Percentiles rank a stretch among this genome's conserved stretches.
These are phyloP conservation scores for Vinca minor DNA, from an alignment of 257 asterid species.

Conservation along the genomic window DNA sequence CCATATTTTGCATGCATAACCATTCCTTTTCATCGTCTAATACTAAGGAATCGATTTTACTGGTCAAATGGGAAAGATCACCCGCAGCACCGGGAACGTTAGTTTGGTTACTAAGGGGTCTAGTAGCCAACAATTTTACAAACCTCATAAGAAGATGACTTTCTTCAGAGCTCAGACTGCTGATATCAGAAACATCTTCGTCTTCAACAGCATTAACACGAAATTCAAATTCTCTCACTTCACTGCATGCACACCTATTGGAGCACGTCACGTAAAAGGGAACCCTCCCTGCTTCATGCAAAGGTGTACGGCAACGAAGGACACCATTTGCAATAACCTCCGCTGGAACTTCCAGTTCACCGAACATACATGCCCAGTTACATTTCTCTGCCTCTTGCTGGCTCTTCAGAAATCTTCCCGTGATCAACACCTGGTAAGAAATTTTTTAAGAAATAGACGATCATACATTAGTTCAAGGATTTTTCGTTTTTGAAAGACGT, in stretches of 20 bases:
- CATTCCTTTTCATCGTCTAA: slow-evolving; percentile 55
- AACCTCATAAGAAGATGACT: slow-evolving; percentile 65
- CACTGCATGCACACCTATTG: slow-evolving; percentile 94
- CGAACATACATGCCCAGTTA: slow-evolving; percentile 97
- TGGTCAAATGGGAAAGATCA: slow-evolving; percentile 35
- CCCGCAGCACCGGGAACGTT: slow-evolving; percentile 23
- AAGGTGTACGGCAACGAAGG: slow-evolving; percentile 71
- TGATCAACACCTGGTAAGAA: slow-evolving; percentile 54
- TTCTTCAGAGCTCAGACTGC: slow-evolving; percentile 38
- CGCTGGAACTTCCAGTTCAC: slow-evolving; percentile 82
- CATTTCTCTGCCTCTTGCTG: slow-evolving; percentile 44
- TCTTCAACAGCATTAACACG: slow-evolving; percentile 35
- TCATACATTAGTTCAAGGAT: too few species aligned
- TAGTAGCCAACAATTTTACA: slow-evolving; percentile 55
- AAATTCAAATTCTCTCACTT: slow-evolving; percentile 86
- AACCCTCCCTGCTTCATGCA: slow-evolving; percentile 62
- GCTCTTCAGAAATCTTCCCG: slow-evolving; percentile 62
- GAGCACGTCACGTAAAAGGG: slow-evolving; percentile 82
- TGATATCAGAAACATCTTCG: slow-evolving; percentile 27
- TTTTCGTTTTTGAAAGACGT: too few species aligned
- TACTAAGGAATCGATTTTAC: slow-evolving; percentile 48
- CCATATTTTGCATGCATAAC: slow-evolving; percentile 46
- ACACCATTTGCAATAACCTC: slow-evolving; percentile 69
- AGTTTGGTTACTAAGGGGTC: slow-evolving; percentile 30
- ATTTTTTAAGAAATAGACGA: too few species aligned